These are phyloP conservation scores for Termitomyces sp. DNA, from an alignment of 768 basidiomycete genomes.

Conservation along the genomic window DNA sequence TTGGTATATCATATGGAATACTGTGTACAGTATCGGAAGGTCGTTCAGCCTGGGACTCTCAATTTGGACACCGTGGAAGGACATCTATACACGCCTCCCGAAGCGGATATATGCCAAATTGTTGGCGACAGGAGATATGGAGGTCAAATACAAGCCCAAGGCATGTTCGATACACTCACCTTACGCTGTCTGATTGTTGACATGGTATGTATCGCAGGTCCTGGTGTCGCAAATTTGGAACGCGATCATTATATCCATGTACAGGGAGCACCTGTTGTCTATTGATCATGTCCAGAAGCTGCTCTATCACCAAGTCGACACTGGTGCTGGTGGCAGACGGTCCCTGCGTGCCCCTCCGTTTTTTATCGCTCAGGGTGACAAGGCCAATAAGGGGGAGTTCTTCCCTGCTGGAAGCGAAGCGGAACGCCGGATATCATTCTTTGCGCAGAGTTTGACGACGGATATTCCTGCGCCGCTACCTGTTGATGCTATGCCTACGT, in stretches of 20 bases:
- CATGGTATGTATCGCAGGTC: slow-evolving; percentile 47
- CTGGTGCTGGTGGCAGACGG: slow-evolving; percentile 74
- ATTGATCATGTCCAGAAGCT: slow-evolving; percentile 99
- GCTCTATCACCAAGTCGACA: slow-evolving; percentile 94
- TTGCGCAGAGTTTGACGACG: slow-evolving; percentile 97
- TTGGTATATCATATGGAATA: slow-evolving; percentile 99
- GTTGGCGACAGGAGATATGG: slow-evolving; percentile 92
- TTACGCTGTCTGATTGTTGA: neutral
- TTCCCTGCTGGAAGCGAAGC: slow-evolving; percentile 96
- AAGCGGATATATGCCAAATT: slow-evolving; percentile 97
- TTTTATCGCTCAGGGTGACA: slow-evolving; percentile 95
- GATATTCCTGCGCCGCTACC: slow-evolving; percentile 89
- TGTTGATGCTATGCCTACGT: slow-evolving; percentile 99
- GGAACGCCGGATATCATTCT: slow-evolving; percentile 97
- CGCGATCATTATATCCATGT: slow-evolving; percentile 99
- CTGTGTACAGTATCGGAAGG: slow-evolving; percentile 84
- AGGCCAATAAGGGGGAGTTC: slow-evolving; percentile 76
- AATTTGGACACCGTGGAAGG: slow-evolving; percentile 99
- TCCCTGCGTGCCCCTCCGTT: slow-evolving; percentile 94
- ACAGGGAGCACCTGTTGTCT: slow-evolving; percentile 96
- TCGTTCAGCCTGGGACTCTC: slow-evolving; percentile 90
- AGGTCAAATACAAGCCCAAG: slow-evolving; percentile 99
- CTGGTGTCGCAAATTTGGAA: slow-evolving; percentile 99
- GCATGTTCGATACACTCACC: slow-evolving; percentile 35
- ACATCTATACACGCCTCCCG: slow-evolving; percentile 92